Evolutionary conservation across 2,329 filamentous ascomycete species (phyloP).

Genomic region (Helicocarpus griseus): DNA sequence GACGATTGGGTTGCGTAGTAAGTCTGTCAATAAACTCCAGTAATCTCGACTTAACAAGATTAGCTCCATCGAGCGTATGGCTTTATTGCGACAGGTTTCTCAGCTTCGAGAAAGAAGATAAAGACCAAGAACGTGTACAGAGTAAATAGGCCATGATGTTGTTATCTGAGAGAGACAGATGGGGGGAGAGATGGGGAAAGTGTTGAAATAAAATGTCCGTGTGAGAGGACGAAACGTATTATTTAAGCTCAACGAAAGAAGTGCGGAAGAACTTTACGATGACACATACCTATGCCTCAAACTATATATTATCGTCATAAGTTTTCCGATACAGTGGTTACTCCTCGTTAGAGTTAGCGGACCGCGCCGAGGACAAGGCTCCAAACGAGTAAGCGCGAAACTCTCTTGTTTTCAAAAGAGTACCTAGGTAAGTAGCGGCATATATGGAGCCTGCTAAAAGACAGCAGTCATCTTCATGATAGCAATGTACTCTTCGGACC

Average conservation of each 20-base stretch:
- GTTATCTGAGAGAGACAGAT: background rate
- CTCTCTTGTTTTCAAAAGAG: no score
- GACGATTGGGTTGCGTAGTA: no score
- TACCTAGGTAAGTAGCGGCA: no score
- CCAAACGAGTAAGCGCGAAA: no score
- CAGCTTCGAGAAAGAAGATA: background rate
- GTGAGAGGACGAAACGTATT: background rate
- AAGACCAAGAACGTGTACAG: background rate
- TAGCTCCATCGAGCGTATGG: background rate
- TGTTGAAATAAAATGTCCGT: background rate
- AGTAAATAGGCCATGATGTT: background rate
- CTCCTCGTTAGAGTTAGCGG: background rate
- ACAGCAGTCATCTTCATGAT: no score
- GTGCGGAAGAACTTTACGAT: background rate
- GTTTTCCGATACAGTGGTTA: background rate
- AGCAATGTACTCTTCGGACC: no score
- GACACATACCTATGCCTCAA: background rate
- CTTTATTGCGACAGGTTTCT: background rate
- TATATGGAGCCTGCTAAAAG: no score
- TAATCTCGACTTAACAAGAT: background rate
- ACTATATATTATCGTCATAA: background rate
- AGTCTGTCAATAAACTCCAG: background rate
- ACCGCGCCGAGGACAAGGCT: background rate
- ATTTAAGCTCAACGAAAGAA: background rate
- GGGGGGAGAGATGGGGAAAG: background rate